These are phyloP conservation scores for Lipomyces sp. DNA, from an alignment of 805 yeast species.

Conservation along the genomic window DNA sequence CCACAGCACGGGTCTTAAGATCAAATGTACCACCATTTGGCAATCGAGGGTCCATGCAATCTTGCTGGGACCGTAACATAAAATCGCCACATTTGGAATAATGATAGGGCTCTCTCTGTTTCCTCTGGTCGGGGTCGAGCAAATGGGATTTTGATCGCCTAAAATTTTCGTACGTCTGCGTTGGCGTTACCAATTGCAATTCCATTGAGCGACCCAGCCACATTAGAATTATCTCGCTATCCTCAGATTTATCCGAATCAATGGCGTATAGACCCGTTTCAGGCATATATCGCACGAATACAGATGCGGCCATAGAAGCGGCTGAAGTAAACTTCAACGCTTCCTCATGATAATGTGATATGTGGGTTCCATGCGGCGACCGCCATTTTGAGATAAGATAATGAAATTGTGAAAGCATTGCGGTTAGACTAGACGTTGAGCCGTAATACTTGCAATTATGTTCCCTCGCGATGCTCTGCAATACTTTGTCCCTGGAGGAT, in stretches of 20 bases:
- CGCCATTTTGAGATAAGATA: conserved; percentile 65
- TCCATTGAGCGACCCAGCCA: conserved; percentile 82
- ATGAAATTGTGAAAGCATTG: conserved; percentile 74
- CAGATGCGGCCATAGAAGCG: conserved; percentile 58
- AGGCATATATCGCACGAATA: conserved; percentile 57
- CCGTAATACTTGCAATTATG: conserved; percentile 57
- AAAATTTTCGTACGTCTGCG: conserved; percentile 55
- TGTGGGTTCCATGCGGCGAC: conserved; percentile 54
- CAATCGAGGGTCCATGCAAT: conserved; percentile 72
- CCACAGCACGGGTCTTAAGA: conserved; percentile 87
- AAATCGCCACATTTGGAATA: conserved; percentile 72
- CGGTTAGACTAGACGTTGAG: conserved; percentile 89
- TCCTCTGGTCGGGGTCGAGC: conserved; percentile 25
- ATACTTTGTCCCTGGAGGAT: conserved; percentile 64
- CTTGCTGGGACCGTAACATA: conserved; percentile 87
- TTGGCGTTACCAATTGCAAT: conserved; percentile 66
- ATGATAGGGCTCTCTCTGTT: conserved; percentile 57
- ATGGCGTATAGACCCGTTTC: conserved; percentile 60
- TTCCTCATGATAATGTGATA: conserved; percentile 51
- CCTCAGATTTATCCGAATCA: conserved; percentile 70
- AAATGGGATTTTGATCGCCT: conserved; percentile 41
- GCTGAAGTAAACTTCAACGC: conserved; percentile 49
- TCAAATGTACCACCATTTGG: conserved; percentile 95
- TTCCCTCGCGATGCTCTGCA: conserved; percentile 55
- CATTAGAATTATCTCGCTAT: conserved; percentile 69